Conservation (phyloP, 2,329 filamentous ascomycete species). For the Epichloe typhina region DNA sequence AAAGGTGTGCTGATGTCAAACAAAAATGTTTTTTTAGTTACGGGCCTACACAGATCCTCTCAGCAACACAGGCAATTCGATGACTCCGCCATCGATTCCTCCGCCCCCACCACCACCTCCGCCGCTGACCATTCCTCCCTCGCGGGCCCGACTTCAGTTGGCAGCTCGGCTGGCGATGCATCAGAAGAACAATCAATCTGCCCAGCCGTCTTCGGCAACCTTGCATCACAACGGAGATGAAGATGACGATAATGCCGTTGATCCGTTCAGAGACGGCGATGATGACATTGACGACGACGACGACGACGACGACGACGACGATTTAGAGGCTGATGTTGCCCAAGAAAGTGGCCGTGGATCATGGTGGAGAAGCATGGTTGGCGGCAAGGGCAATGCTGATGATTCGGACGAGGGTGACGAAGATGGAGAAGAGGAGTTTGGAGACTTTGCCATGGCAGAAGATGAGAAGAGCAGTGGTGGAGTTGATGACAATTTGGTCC, state of each 20-base stretch:
- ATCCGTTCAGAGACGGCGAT: slow-evolving; percentile 41
- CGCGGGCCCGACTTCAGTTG: slow-evolving; percentile 76
- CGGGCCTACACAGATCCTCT: slow-evolving; percentile 45
- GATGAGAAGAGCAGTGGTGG: slow-evolving; percentile 20
- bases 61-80: slow-evolving; percentile 31
- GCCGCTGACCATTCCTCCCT: slow-evolving; percentile 74
- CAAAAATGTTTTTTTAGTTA: slow-evolving; percentile 28
- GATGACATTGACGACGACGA: slow-evolving; percentile 31
- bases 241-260: slow-evolving; percentile 23
- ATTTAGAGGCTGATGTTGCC: slow-evolving; percentile 36
- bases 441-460: slow-evolving; percentile 55
- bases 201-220: slow-evolving; percentile 31
- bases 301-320: slow-evolving; percentile 35
- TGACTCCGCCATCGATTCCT: slow-evolving; percentile 44
- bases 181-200: slow-evolving; percentile 45
- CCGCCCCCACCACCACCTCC: slow-evolving; percentile 56
- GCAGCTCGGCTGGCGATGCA: slow-evolving; percentile 74
- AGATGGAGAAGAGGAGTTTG: slow-evolving; percentile 53
- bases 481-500: slow-evolving; percentile 29
- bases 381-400: slow-evolving; percentile 25
- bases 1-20: slow-evolving; percentile 4
- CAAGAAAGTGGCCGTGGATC: slow-evolving; percentile 22
- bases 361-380: slow-evolving; percentile 35
- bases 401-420: slow-evolving; percentile 40
- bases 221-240: slow-evolving; percentile 26